Percentiles rank a stretch among this genome's conserved stretches.
These are phyloP conservation scores for Cunninghamia lanceolata DNA, from an alignment of 75 land plant species.

Conservation along the genomic window DNA sequence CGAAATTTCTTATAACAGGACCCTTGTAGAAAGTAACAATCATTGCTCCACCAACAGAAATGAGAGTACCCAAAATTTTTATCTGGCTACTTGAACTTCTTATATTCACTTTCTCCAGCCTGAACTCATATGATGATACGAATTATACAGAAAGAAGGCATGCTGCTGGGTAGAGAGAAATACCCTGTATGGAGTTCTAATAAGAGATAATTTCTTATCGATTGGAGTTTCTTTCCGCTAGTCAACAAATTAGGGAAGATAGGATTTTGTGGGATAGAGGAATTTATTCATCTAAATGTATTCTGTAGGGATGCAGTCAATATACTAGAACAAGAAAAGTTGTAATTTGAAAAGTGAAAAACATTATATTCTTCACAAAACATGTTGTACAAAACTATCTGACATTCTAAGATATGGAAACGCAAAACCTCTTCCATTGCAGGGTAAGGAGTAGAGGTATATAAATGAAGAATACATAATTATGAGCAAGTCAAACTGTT, in stretches of 20 bases:
- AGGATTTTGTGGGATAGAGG: neutral
- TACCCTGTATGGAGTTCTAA: neutral
- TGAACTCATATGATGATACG: conserved; percentile 11
- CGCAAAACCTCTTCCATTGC: neutral
- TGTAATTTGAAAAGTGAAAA: conserved; percentile 3
- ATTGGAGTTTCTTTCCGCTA: neutral
- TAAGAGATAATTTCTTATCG: neutral
- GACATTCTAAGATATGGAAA: neutral
- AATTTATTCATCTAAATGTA: neutral
- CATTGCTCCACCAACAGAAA: conserved; percentile 49
- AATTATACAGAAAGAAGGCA: neutral
- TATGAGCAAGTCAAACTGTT: neutral
- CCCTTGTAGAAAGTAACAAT: conserved; percentile 50
- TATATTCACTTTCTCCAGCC: conserved; percentile 42
- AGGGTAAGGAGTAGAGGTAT: neutral
- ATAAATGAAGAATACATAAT: neutral
- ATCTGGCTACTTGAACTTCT: conserved; percentile 41
- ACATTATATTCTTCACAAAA: neutral
- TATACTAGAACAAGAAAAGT: neutral
- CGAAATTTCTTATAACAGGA: conserved; percentile 16
- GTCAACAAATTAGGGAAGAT: neutral
- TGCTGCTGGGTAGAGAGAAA: neutral
- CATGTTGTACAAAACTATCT: neutral
- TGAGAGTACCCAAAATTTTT: conserved; percentile 41
- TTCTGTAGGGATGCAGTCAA: neutral